Percentiles rank a stretch among this genome's conserved stretches.
These are phyloP conservation scores for Athelia sp. DNA, from an alignment of 1,284 basidiomycete species.

Conservation along the genomic window DNA sequence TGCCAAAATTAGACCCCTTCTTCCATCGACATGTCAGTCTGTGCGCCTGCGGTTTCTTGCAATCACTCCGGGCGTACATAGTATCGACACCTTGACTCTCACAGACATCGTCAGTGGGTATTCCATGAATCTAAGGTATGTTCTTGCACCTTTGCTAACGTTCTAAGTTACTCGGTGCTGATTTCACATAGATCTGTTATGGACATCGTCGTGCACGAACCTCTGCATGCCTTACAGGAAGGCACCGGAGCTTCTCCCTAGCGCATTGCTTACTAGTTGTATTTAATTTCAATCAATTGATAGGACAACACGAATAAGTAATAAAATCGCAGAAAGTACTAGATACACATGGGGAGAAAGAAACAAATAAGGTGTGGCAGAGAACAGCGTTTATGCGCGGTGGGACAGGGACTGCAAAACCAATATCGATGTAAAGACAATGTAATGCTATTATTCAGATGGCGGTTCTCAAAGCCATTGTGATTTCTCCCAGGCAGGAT, in stretches of 20 bases:
- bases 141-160: neutral
- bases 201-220: slow-evolving; percentile 64
- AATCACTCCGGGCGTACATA: slow-evolving; percentile 74
- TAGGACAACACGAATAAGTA: too few relatives aligned
- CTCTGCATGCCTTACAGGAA: slow-evolving; percentile 6
- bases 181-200: slow-evolving; percentile 49
- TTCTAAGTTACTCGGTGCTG: neutral
- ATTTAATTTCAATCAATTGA: too few relatives aligned
- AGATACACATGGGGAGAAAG: too few relatives aligned
- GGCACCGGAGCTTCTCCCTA: too few relatives aligned
- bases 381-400: too few relatives aligned
- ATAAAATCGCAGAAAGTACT: too few relatives aligned
- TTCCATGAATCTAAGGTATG: slow-evolving; percentile 69
- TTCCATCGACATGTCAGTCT: slow-evolving; percentile 77
- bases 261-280: too few relatives aligned
- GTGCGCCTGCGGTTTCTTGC: slow-evolving; percentile 86
- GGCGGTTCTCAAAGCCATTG: slow-evolving; percentile 53
- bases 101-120: slow-evolving; percentile 72
- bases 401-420: too few relatives aligned
- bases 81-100: slow-evolving; percentile 67
- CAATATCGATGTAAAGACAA: too few relatives aligned
- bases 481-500: slow-evolving; percentile 77
- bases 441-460: too few relatives aligned
- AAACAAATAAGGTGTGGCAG: too few relatives aligned
- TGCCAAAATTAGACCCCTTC: slow-evolving; percentile 53